phyloP scores from a whole-genome alignment of 179 eudicot genomes.

The Camellia oleifera region DNA sequence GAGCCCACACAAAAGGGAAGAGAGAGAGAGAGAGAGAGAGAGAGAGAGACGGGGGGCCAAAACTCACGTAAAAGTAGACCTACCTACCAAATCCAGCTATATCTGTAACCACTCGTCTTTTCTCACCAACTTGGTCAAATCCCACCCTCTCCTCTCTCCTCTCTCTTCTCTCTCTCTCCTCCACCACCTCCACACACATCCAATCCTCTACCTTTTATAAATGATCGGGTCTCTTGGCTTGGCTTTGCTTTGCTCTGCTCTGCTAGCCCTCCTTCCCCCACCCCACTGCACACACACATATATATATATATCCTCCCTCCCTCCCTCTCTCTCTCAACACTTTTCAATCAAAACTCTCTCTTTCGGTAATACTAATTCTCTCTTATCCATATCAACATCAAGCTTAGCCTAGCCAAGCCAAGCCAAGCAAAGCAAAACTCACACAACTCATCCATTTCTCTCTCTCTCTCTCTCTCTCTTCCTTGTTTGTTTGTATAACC shows the following conservation, averaged over 20 bases:
- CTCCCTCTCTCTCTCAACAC: not conserved
- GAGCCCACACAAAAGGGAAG: too few relatives aligned
- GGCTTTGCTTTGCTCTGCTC: too few relatives aligned
- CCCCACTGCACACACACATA: not conserved
- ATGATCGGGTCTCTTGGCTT: not conserved
- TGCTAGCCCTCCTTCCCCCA: not conserved
- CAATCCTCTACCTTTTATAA: not conserved
- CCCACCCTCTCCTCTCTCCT: not conserved
- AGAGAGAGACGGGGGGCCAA: slow-evolving; percentile 19
- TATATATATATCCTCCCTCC: not conserved
- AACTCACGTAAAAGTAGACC: slow-evolving; percentile 45
- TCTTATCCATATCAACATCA: not conserved
- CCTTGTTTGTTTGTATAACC: not conserved
- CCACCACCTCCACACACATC: not conserved
- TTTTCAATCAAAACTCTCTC: not conserved
- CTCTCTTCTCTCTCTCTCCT: not conserved
- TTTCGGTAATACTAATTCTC: not conserved
- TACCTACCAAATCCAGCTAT: slow-evolving; percentile 52
- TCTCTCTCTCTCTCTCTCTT: not conserved
- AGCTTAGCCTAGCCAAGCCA: not conserved
- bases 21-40: too few relatives aligned
- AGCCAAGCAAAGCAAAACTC: not conserved
- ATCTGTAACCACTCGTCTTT: slow-evolving; percentile 35
- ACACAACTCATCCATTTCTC: not conserved
- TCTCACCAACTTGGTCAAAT: slow-evolving; percentile 45